Evolutionary conservation across 2,329 filamentous ascomycete genomes (phyloP).

Genomic region (Colletotrichum salicis): DNA sequence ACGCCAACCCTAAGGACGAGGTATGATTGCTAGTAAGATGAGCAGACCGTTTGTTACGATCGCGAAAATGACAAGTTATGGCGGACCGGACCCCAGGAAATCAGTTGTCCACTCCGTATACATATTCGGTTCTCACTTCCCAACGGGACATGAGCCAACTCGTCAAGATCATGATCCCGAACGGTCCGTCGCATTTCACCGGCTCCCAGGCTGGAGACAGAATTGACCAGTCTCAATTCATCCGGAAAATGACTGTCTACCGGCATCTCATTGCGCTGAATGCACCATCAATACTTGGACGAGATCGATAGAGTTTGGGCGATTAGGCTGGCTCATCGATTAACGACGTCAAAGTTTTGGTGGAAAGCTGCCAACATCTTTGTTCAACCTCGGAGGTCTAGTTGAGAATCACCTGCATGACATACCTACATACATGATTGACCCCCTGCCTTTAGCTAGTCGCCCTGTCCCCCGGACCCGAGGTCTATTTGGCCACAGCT

Average conservation of each 20-base stretch:
- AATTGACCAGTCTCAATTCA: not conserved
- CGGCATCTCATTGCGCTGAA: not conserved
- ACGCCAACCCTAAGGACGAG: conserved; percentile 4
- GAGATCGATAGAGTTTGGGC: not conserved
- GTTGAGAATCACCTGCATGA: conserved; percentile 26
- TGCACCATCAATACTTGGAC: not conserved
- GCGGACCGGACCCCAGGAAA: not conserved
- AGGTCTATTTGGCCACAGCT: not conserved
- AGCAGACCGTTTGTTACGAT: conserved; percentile 7
- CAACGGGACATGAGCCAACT: not conserved
- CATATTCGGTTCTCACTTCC: not conserved
- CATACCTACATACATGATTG: conserved; percentile 32
- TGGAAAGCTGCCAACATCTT: not conserved
- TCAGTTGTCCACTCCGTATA: not conserved
- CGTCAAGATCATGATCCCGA: not conserved
- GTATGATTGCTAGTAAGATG: not conserved
- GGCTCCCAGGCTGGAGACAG: not conserved
- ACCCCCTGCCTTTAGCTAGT: conserved; percentile 23
- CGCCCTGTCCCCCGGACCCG: not conserved
- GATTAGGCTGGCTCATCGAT: conserved; percentile 1
- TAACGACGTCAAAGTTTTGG: not conserved
- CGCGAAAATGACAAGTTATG: not conserved
- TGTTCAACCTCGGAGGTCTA: conserved; percentile 12
- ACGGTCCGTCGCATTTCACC: not conserved
- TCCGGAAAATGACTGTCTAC: not conserved